Evolutionary conservation across 371 early-diverging fungal genomes (phyloP).

Genomic region (Rhizopus stolonifer): DNA sequence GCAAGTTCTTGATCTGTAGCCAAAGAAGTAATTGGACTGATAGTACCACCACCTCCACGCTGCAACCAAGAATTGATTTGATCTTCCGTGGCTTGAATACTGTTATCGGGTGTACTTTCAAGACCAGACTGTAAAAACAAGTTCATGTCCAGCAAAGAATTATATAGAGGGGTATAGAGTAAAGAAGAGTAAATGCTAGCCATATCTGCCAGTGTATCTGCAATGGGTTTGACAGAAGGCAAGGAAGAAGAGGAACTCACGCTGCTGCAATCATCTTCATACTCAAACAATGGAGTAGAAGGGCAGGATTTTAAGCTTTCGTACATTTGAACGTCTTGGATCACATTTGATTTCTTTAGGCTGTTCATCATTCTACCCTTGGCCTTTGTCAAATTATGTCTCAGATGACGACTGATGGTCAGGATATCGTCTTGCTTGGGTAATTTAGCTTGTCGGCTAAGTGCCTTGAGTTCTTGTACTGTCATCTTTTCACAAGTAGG

Average conservation of each 20-base stretch:
- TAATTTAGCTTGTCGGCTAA: slow-evolving; percentile 20
- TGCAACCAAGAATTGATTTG: slow-evolving; percentile 32
- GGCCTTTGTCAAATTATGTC: slow-evolving; percentile 17
- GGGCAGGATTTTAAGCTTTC: slow-evolving; percentile 8
- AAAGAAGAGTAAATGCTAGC: slow-evolving; percentile 1
- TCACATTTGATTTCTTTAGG: slow-evolving; percentile 15
- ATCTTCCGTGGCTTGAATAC: slow-evolving; percentile 27
- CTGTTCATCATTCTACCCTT: slow-evolving; percentile 23
- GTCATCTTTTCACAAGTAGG: slow-evolving; percentile 20
- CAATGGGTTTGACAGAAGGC: neutral
- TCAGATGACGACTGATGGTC: slow-evolving; percentile 13
- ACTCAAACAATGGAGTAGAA: neutral
- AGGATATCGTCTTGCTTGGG: slow-evolving; percentile 7
- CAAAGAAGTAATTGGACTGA: slow-evolving; percentile 19
- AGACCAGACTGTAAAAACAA: slow-evolving; percentile 1
- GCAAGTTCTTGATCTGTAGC: slow-evolving; percentile 34
- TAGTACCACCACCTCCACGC: slow-evolving; percentile 18
- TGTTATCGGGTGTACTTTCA: neutral
- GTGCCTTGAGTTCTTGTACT: slow-evolving; percentile 19
- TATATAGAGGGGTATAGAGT: slow-evolving; percentile 13
- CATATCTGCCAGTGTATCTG: neutral
- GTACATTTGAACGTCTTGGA: slow-evolving; percentile 21
- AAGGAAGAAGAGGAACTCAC: slow-evolving; percentile 12
- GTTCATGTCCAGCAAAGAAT: slow-evolving; percentile 11
- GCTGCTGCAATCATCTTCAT: slow-evolving; percentile 25